phyloP scores from a whole-genome alignment of 2,329 filamentous ascomycete genomes.

The Trichoderma gracile region DNA sequence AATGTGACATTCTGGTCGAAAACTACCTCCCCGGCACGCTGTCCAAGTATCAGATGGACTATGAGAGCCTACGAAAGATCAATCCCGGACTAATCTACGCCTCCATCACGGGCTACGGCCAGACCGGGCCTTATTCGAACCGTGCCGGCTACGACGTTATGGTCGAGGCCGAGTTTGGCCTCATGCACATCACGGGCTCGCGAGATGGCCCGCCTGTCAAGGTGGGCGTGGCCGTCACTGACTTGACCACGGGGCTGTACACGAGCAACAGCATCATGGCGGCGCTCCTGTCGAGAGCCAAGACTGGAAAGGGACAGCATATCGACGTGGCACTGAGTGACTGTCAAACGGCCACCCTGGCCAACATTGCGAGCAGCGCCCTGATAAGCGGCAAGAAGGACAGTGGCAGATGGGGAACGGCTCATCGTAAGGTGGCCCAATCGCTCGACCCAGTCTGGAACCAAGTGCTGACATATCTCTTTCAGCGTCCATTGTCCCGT shows the following conservation, averaged over 20 bases:
- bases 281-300: conserved; percentile 73
- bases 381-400: conserved; percentile 87
- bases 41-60: conserved; percentile 90
- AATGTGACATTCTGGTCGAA: conserved; percentile 91
- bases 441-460: neutral
- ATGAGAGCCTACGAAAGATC: conserved; percentile 73
- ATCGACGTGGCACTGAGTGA: conserved; percentile 91
- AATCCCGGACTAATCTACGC: conserved; percentile 91
- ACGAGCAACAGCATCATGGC: conserved; percentile 96
- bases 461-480: neutral
- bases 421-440: conserved; percentile 67
- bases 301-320: conserved; percentile 81
- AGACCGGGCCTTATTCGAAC: conserved; percentile 85
- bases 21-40: conserved; percentile 92
- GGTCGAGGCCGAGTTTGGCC: conserved; percentile 96
- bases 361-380: conserved; percentile 93
- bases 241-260: conserved; percentile 92
- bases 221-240: conserved; percentile 94
- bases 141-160: conserved; percentile 97
- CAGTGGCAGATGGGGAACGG: conserved; percentile 90
- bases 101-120: conserved; percentile 95
- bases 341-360: conserved; percentile 88
- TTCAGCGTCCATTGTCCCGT: conserved; percentile 88
- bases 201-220: conserved; percentile 91
- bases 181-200: conserved; percentile 97